Conservation (phyloP, 2,329 filamentous ascomycete species). For the Colletotrichum nymphaeae region DNA sequence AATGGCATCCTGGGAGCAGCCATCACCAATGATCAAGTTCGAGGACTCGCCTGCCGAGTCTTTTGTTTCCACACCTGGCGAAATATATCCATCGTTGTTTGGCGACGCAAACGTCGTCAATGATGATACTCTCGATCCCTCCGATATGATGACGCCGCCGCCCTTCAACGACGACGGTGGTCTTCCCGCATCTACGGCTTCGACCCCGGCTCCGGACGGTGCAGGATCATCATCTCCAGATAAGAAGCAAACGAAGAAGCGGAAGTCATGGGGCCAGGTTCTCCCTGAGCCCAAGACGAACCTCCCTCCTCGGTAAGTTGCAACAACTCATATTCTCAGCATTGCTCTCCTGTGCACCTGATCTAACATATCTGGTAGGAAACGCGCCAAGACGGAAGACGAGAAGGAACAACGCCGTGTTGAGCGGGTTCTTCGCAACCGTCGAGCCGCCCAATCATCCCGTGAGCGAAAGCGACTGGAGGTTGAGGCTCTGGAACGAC, state of each 20-base stretch:
- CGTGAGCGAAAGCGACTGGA: constrained; percentile 90
- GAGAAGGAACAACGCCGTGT: constrained; percentile 99
- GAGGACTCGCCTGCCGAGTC: constrained; percentile 67
- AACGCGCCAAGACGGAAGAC: constrained; percentile 98
- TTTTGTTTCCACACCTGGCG: constrained; percentile 61
- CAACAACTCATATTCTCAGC: constrained; percentile 1
- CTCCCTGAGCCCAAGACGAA: constrained; percentile 97
- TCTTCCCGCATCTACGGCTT: constrained; percentile 38
- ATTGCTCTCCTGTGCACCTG: neutral
- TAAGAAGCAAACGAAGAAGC: constrained; percentile 88
- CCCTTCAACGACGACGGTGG: constrained; percentile 46
- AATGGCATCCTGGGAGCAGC: constrained; percentile 55
- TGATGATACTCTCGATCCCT: constrained; percentile 53
- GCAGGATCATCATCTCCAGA: constrained; percentile 48
- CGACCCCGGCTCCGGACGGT: constrained; percentile 8
- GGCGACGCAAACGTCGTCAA: constrained; percentile 41
- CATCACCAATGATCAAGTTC: constrained; percentile 60
- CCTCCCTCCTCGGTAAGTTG: constrained; percentile 82
- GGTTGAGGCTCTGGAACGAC: constrained; percentile 85
- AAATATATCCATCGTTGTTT: constrained; percentile 63
- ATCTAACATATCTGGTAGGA: constrained; percentile 61
- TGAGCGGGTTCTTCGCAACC: constrained; percentile 95
- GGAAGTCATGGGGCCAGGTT: constrained; percentile 98
- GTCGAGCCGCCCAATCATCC: constrained; percentile 95
- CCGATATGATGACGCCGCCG: constrained; percentile 63